Percentiles rank a stretch among this genome's conserved stretches.
phyloP scores from a whole-genome alignment of 139 green algal species.

The Coelastrella sp. region DNA sequence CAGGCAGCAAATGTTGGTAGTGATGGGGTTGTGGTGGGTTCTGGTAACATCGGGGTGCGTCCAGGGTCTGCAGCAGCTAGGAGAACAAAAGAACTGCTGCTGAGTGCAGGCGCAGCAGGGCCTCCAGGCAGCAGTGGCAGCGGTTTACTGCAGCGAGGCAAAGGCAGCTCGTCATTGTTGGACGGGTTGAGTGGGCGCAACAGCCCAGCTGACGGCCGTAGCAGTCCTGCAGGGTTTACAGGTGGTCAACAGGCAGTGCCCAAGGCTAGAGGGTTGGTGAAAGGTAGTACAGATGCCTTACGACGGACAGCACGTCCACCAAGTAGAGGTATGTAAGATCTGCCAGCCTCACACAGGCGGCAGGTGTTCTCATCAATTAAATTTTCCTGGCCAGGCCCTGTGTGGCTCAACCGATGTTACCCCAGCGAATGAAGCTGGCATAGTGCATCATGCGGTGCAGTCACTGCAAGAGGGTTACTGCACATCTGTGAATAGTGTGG shows the following conservation, averaged over 20 bases:
- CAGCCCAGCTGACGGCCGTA: not conserved
- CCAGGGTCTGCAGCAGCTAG: constrained; percentile 37
- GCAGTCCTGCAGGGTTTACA: not conserved
- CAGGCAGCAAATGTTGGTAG: not conserved
- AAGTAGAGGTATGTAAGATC: constrained; percentile 8
- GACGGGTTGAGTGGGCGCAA: not conserved
- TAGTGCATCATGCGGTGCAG: too few relatives aligned
- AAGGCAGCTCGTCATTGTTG: constrained; percentile 1
- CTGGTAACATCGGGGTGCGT: not conserved
- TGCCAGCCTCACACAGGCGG: not conserved
- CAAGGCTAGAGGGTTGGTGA: constrained; percentile 62
- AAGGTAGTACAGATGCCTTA: constrained; percentile 58
- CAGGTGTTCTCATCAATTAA: not conserved
- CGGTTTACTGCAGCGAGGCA: too few relatives aligned
- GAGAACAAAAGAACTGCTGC: constrained; percentile 37
- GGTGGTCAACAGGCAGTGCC: constrained; percentile 50
- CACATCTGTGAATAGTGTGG: too few relatives aligned
- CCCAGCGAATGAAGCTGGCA: too few relatives aligned
- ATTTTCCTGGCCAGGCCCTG: too few relatives aligned
- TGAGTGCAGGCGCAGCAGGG: not conserved
- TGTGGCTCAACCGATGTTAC: too few relatives aligned
- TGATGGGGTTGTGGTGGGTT: not conserved
- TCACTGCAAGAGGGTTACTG: too few relatives aligned
- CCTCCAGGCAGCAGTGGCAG: too few relatives aligned
- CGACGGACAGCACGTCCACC: not conserved